Percentiles rank a stretch among this genome's conserved stretches.
Evolutionary conservation across 129 eudicot genomes (phyloP).

Genomic region (Chrysanthemum seticuspe): DNA sequence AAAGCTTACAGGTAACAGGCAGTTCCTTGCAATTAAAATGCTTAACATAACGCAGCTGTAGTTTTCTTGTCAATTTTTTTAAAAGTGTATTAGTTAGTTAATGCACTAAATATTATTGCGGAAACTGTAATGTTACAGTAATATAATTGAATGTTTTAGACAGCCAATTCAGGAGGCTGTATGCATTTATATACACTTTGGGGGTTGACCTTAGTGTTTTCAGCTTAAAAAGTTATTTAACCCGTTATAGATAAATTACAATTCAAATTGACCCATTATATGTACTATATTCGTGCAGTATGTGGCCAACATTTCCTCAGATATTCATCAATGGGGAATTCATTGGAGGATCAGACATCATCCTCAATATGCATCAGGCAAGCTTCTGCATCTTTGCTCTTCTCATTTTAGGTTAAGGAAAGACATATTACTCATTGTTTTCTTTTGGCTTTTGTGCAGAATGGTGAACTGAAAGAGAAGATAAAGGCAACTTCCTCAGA

Average conservation of each 20-base stretch:
- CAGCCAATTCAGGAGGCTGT: neutral
- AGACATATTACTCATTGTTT: neutral
- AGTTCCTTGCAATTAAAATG: neutral
- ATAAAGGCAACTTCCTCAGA: slow-evolving; percentile 38
- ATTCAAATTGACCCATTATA: neutral
- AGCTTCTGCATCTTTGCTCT: slow-evolving; percentile 6
- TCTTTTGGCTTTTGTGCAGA: slow-evolving; percentile 40
- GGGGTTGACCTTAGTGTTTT: neutral
- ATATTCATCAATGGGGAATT: slow-evolving; percentile 96
- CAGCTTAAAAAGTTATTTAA: no score
- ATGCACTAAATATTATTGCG: neutral
- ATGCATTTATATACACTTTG: neutral
- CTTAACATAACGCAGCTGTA: neutral
- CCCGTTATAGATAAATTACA: no score
- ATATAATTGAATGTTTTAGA: neutral
- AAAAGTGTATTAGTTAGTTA: neutral
- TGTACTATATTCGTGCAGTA: slow-evolving; percentile 48
- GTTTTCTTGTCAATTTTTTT: neutral
- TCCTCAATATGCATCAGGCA: slow-evolving; percentile 91
- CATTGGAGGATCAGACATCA: slow-evolving; percentile 95
- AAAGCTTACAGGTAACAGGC: slow-evolving; percentile 60
- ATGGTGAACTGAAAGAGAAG: slow-evolving; percentile 81
- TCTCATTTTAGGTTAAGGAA: neutral
- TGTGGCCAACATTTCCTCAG: slow-evolving; percentile 98
- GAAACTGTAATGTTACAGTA: neutral